Evolutionary conservation across 164 flowering plant genomes (phyloP).

Genomic region (Annona squamosa): DNA sequence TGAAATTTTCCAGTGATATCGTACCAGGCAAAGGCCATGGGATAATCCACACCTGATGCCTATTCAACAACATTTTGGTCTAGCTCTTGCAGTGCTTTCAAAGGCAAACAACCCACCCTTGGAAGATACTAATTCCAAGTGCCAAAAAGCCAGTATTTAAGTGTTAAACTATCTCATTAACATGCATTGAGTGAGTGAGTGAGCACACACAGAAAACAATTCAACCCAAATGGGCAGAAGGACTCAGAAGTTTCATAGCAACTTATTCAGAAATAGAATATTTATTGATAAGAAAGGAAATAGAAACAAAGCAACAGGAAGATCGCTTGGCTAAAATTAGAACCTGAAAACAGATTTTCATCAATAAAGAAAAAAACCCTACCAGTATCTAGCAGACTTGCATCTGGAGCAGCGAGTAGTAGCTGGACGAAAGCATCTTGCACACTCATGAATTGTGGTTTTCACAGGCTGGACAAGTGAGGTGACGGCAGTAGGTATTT

Average conservation of each 20-base stretch:
- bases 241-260: background rate
- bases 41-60: too few relatives aligned
- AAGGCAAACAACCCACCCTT: too few relatives aligned
- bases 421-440: constrained; percentile 67
- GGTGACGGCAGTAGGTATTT: constrained; percentile 35
- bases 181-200: background rate
- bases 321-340: background rate
- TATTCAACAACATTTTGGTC: too few relatives aligned
- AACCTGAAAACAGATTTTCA: background rate
- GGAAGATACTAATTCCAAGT: too few relatives aligned
- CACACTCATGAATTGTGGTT: constrained; percentile 49
- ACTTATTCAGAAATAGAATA: background rate
- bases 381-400: constrained; percentile 88
- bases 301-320: background rate
- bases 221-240: background rate
- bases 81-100: too few relatives aligned
- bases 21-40: too few relatives aligned
- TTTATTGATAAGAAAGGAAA: background rate
- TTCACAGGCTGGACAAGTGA: constrained; percentile 28
- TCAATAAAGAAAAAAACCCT: constrained; percentile 11
- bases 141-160: too few relatives aligned
- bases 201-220: background rate
- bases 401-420: constrained; percentile 84
- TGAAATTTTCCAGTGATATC: too few relatives aligned
- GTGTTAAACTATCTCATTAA: too few relatives aligned